A percentile compares a stretch with the other conserved stretches of the same genome.
Evolutionary conservation across 208 protist genomes (phyloP).

Genomic region (Leishmania aethiopica): DNA sequence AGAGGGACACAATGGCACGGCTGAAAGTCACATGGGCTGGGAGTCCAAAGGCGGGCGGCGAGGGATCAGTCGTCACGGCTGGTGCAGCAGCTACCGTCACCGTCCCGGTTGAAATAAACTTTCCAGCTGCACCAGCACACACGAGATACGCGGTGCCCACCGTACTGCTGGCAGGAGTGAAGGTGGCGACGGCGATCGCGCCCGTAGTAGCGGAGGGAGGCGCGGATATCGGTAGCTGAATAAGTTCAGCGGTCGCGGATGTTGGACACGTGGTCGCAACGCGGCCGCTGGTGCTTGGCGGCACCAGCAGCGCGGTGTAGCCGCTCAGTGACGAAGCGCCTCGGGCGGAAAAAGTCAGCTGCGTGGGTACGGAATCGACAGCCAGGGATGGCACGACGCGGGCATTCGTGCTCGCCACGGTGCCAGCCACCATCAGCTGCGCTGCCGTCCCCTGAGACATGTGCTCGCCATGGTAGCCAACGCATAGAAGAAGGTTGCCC

Average conservation of each 20-base stretch:
- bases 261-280: conserved; percentile 8
- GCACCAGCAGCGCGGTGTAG: conserved; percentile 26
- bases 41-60: conserved; percentile 27
- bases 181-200: conserved; percentile 28
- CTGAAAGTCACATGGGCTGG: conserved; percentile 39
- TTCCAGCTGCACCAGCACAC: conserved; percentile 31
- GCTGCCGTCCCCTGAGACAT: conserved; percentile 28
- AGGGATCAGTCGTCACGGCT: conserved; percentile 22
- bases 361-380: conserved; percentile 31
- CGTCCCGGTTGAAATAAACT: conserved; percentile 32
- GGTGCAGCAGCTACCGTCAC: conserved; percentile 35
- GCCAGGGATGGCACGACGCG: conserved; percentile 34
- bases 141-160: conserved; percentile 34
- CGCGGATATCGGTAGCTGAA: conserved; percentile 25
- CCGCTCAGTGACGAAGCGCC: conserved; percentile 38
- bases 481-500: conserved; percentile 47
- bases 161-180: conserved; percentile 14
- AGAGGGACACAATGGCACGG: conserved; percentile 13
- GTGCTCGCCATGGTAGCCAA: conserved; percentile 48
- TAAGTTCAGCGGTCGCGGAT: conserved; percentile 2
- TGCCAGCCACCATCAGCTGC: conserved; percentile 28
- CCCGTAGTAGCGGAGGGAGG: not conserved
- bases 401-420: conserved; percentile 15
- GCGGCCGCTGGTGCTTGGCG: not conserved
- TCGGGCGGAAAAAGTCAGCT: conserved; percentile 47